Evolutionary conservation across 371 early-diverging fungal species (phyloP), one percentile per base, ranked within the genome.

Genomic region (Dichotomocladium elegans): DNA sequence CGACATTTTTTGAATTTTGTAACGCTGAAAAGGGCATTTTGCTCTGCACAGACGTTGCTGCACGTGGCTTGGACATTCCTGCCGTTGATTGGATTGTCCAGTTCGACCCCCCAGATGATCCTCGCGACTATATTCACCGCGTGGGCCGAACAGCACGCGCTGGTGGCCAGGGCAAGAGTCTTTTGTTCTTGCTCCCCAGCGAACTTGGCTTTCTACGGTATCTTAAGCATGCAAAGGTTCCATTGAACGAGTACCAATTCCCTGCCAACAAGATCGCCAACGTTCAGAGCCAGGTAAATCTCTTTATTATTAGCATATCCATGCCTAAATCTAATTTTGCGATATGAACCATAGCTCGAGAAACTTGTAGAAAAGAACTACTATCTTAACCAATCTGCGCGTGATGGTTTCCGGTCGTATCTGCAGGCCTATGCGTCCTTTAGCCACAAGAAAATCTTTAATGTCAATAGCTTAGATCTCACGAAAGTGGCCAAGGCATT

Each of bases 361-460:
- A 87, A 89, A 66, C 82, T 99, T 45, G 87, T 99, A 4, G 92
- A 93, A 66, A 95, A 95, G 84, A 99, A 99, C 82, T 98, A 93
- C 71, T 98, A 97, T 72, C 81, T 99, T n/a, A 91, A 98, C 80
- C 86, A 91, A 67, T 91, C 92, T n/a, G 99, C 99, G n/a, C 89
- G 90, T 53, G 96, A 98, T 63, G 99, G 96, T 2, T 99, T 91
- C 77, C 86, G 94, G 58, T 92, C 94, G 31, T 99, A 97, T 68
- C 74, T 99, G 26, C 95, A 94, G 71, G 90, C 98, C n/a, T 99
- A 99, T 63, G 93, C 97, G 14, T 91, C 93, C 17, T 97, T 95
- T 69, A 89, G 92, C 55, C 87, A 93, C 41, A 99, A 99, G 76
- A 85, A 88, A 44, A 96, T 95, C 47, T 99, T 98, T 68, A 87